Conservation (phyloP, 306 rosid genomes). For the Malus orientalis region DNA sequence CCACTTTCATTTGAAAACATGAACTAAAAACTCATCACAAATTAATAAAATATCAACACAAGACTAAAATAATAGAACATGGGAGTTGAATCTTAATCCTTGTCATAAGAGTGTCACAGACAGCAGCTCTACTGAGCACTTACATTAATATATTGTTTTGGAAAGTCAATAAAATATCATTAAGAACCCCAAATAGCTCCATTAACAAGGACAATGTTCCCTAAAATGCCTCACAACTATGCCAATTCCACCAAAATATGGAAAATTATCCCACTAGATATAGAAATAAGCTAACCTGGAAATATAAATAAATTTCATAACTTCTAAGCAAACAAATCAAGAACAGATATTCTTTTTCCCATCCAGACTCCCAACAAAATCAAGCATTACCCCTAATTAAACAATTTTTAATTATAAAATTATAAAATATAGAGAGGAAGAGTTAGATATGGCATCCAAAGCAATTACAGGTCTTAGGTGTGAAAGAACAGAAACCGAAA, state of each 20-base stretch:
- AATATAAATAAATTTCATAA: slow-evolving; percentile 8
- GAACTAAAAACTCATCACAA: slow-evolving; percentile 6
- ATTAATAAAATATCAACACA: slow-evolving; percentile 22
- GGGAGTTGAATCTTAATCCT: slow-evolving; percentile 31
- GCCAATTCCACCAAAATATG: slow-evolving; percentile 16
- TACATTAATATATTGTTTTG: slow-evolving; percentile 42
- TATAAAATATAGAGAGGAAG: slow-evolving; percentile 11
- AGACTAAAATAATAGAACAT: slow-evolving; percentile 25
- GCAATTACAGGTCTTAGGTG: slow-evolving; percentile 98
- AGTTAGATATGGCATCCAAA: slow-evolving; percentile 81
- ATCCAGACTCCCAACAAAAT: slow-evolving; percentile 53
- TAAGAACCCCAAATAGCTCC: slow-evolving; percentile 39
- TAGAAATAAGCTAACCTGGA: slow-evolving; percentile 20
- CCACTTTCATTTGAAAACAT: slow-evolving; percentile 23
- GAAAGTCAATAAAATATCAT: slow-evolving; percentile 34
- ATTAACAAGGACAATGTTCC: slow-evolving; percentile 37
- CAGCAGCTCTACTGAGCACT: slow-evolving; percentile 36
- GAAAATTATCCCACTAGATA: slow-evolving; percentile 34
- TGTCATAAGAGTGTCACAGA: slow-evolving; percentile 26
- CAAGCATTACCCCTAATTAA: slow-evolving; percentile 31
- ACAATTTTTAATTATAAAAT: slow-evolving; percentile 29
- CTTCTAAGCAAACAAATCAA: slow-evolving; percentile 39
- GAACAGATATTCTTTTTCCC: slow-evolving; percentile 65
- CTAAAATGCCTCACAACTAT: slow-evolving; percentile 29
- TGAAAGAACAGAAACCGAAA: slow-evolving; percentile 96